phyloP scores from a whole-genome alignment of 345 rosid genomes.

The Cardamine resedifolia region DNA sequence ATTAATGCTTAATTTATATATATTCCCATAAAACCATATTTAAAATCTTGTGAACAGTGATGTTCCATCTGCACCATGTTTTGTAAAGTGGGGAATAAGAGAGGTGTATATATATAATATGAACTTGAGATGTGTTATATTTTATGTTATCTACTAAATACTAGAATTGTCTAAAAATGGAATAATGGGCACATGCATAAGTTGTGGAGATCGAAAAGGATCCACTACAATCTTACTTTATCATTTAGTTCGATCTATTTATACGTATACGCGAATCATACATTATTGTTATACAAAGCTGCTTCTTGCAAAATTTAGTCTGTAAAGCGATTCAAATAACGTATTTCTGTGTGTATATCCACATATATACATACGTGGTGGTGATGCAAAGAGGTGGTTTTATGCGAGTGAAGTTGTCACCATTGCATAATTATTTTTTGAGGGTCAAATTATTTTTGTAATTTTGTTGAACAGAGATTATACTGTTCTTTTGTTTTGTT shows the following conservation, averaged over 20 bases:
- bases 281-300: conserved; percentile 29
- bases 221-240: conserved; percentile 39
- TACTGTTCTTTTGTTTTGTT: conserved; percentile 25
- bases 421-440: conserved; percentile 13
- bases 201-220: conserved; percentile 39
- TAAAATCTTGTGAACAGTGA: conserved; percentile 31
- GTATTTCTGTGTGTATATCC: conserved; percentile 8
- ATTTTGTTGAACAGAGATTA: conserved; percentile 20
- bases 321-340: conserved; percentile 25
- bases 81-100: conserved; percentile 30
- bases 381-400: conserved; percentile 1
- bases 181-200: conserved; percentile 42
- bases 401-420: conserved; percentile 16
- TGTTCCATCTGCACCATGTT: conserved; percentile 35
- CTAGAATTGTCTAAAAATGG: conserved; percentile 40
- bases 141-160: conserved; percentile 39
- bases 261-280: conserved; percentile 14
- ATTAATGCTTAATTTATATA: neutral
- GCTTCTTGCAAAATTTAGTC: conserved; percentile 16
- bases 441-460: conserved; percentile 32
- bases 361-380: conserved; percentile 8
- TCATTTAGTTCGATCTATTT: conserved; percentile 30
- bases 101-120: conserved; percentile 1
- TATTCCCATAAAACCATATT: conserved; percentile 11
- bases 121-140: conserved; percentile 35